phyloP scores from a whole-genome alignment of 345 rosid genomes.

The Populus euphratica region DNA sequence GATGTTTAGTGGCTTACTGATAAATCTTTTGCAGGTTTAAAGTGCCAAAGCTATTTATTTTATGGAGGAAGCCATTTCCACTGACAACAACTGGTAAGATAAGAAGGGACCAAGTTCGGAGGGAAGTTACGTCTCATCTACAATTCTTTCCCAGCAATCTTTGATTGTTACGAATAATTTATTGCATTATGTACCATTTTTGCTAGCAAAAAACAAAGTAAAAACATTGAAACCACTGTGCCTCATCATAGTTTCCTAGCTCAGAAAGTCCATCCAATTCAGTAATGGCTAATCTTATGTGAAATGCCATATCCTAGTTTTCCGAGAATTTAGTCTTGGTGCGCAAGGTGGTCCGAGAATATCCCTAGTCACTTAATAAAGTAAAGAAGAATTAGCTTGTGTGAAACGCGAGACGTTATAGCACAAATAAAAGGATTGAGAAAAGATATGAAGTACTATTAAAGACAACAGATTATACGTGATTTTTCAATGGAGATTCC shows the following conservation, averaged over 20 bases:
- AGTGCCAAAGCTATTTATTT: conserved; percentile 61
- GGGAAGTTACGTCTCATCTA: conserved; percentile 42
- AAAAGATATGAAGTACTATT: too few species aligned
- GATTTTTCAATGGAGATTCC: too few species aligned
- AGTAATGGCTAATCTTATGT: not conserved
- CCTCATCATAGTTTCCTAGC: not conserved
- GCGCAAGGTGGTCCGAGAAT: not conserved
- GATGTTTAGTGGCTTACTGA: not conserved
- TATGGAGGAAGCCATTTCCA: conserved; percentile 67
- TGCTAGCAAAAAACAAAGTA: not conserved
- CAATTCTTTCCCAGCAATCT: conserved; percentile 47
- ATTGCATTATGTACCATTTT: not conserved
- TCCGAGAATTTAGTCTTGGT: not conserved
- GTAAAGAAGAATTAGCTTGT: too few species aligned
- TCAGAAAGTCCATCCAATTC: not conserved
- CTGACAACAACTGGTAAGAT: conserved; percentile 65
- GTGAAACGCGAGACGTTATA: not conserved
- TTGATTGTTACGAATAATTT: conserved; percentile 19
- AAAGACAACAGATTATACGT: too few species aligned
- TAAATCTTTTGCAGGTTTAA: conserved; percentile 55
- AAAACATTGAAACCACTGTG: not conserved
- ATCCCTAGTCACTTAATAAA: too few species aligned
- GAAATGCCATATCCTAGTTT: not conserved
- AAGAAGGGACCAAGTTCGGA: conserved; percentile 56
- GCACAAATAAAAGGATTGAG: not conserved